phyloP scores from a whole-genome alignment of 192 early-diverging fungal genomes.

The Cetraspora pellucida region DNA sequence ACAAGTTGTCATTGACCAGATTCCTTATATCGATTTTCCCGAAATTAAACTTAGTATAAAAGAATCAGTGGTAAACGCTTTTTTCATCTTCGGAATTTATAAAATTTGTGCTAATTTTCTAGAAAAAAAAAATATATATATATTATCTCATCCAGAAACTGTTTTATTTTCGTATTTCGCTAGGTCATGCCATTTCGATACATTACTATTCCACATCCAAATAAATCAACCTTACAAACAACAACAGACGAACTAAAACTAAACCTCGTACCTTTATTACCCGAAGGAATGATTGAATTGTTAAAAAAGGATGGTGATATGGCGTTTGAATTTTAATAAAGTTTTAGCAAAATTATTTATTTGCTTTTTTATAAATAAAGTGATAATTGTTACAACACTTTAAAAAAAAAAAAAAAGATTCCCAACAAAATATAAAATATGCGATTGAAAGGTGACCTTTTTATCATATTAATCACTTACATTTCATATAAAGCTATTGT shows the following conservation, averaged over 20 bases:
- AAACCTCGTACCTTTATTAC: conserved; percentile 56
- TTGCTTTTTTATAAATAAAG: not conserved
- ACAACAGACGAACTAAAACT: conserved; percentile 39
- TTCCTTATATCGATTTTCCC: conserved; percentile 74
- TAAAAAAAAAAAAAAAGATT: not conserved
- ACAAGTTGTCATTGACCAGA: conserved; percentile 59
- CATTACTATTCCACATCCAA: conserved; percentile 48
- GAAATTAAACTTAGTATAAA: conserved; percentile 67
- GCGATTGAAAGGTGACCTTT: too few relatives aligned
- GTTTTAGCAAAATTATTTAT: not conserved
- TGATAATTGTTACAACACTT: not conserved
- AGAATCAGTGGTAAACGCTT: conserved; percentile 58
- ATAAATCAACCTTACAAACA: conserved; percentile 36
- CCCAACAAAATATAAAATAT: not conserved
- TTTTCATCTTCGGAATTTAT: not conserved
- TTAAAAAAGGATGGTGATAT: conserved; percentile 72
- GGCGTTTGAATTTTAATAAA: conserved; percentile 45
- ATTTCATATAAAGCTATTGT: too few relatives aligned
- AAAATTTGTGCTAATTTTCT: not conserved
- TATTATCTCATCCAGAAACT: not conserved
- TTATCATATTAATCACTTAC: too few relatives aligned
- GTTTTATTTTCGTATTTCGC: not conserved
- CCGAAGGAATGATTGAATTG: conserved; percentile 73
- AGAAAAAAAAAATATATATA: too few relatives aligned
- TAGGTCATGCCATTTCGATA: conserved; percentile 80